Base-by-base conservation (phyloP, 2,329 filamentous ascomycete species). In the Alternaria sp. region DNA sequence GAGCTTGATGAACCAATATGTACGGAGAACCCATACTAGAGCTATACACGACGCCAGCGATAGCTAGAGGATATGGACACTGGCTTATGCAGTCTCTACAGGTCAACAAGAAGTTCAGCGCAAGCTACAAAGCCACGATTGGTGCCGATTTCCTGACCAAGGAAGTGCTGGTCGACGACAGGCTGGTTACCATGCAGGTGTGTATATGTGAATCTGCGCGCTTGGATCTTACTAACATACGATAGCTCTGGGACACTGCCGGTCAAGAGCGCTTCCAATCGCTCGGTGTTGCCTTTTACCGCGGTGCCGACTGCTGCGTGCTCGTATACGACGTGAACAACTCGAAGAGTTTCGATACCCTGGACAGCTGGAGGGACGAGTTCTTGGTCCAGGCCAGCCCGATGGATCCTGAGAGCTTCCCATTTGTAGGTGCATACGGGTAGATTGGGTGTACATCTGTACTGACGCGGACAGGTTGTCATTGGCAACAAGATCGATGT, bases 1-100 rank as follows among this genome's bases (percentile, higher is more conserved):
- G 66, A 97, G 93, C 83, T 90, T 99, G 88, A 99, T 99, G 96
- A 99, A 99, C 85, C 96, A 99, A 98, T 99, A 98, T 92, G 96
- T 98, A 89, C 81, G 92, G 75, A 61, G 6, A 57, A 30, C 63
- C 55, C 40, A 56, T 57, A 3, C 26, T 40, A 40, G 54, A 56
- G 43, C 26, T 40, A 30, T 19, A 5, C 6, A 12, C 44, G 11
- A 46, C 6, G 15, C 23, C 43, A n/a, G 6, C 7, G 26, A 13
- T 55, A 28, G 15, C 15, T 46, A 11, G n/a, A 13, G 6, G 13
- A 3, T 9, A 21, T 26, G 13, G 7, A 21, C 6, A 11, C 11
- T 40, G 13, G 63, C 71, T 74, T 36, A 74, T 56, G 58, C 58
- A 19, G n/a, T 3, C 6, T 15, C 15, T 23, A 44, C 72, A 98